Evolutionary conservation across 176 grass and related monocot species (phyloP).

Genomic region (Oryza glaberrima): DNA sequence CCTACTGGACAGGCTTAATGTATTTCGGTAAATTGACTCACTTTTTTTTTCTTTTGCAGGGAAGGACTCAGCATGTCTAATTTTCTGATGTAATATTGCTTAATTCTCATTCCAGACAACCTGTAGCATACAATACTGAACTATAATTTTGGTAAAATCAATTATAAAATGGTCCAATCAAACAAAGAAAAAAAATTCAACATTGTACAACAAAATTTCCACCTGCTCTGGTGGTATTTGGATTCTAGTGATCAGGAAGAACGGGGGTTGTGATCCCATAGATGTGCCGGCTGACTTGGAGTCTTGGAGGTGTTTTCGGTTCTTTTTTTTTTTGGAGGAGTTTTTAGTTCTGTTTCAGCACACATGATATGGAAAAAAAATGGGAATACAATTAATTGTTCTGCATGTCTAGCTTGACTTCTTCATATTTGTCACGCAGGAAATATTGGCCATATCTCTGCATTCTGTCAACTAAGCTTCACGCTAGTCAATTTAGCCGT

Average conservation of each 20-base stretch:
- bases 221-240: neutral
- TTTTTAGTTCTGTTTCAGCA: neutral
- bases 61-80: neutral
- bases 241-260: neutral
- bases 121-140: neutral
- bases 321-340: too few species aligned
- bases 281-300: neutral
- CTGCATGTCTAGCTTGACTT: constrained; percentile 11
- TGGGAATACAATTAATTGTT: neutral
- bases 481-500: constrained; percentile 37
- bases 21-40: neutral
- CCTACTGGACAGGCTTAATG: neutral
- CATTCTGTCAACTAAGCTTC: constrained; percentile 22
- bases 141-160: neutral
- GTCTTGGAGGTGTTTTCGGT: neutral
- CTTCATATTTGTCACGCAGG: constrained; percentile 21
- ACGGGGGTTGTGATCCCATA: constrained; percentile 3
- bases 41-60: too few species aligned
- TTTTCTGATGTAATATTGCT: neutral
- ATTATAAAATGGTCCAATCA: neutral
- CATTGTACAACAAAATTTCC: neutral
- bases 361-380: neutral
- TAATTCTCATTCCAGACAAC: neutral
- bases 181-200: neutral
- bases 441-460: neutral